phyloP scores from a whole-genome alignment of 192 early-diverging fungal genomes.

The Funneliformis geosporum region DNA sequence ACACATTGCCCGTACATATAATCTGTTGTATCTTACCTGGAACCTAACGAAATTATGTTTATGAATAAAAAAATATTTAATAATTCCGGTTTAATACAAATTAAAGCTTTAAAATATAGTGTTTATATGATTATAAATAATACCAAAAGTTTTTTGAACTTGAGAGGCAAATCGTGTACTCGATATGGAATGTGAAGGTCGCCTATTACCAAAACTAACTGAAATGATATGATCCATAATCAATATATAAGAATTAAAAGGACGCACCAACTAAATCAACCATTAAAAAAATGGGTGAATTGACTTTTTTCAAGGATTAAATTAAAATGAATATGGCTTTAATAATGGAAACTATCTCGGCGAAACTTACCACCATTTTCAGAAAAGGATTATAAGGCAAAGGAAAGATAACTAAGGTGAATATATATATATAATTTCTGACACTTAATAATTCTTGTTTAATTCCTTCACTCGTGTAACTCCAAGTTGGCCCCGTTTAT shows the following conservation, averaged over 20 bases:
- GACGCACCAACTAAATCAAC: neutral
- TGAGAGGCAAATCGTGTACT: constrained; percentile 81
- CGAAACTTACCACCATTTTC: neutral
- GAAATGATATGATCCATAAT: neutral
- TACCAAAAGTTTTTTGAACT: constrained; percentile 92
- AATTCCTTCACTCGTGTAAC: too few species aligned
- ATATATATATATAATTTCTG: too few species aligned
- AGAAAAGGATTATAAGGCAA: neutral
- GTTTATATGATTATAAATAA: too few species aligned
- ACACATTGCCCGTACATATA: constrained; percentile 89
- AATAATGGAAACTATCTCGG: too few species aligned
- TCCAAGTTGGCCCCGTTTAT: too few species aligned
- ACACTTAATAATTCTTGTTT: too few species aligned
- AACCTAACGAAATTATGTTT: constrained; percentile 44
- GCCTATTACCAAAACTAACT: constrained; percentile 87
- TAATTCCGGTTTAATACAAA: neutral
- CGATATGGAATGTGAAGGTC: constrained; percentile 96
- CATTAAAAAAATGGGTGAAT: too few species aligned
- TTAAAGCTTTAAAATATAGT: too few species aligned
- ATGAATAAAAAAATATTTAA: neutral
- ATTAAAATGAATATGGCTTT: too few species aligned
- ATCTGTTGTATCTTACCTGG: constrained; percentile 97
- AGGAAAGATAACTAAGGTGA: too few species aligned
- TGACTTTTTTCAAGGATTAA: too few species aligned
- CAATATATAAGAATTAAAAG: too few species aligned